Evolutionary conservation across 2,329 filamentous ascomycete species (phyloP).

Genomic region (Trichoderma hamatum): DNA sequence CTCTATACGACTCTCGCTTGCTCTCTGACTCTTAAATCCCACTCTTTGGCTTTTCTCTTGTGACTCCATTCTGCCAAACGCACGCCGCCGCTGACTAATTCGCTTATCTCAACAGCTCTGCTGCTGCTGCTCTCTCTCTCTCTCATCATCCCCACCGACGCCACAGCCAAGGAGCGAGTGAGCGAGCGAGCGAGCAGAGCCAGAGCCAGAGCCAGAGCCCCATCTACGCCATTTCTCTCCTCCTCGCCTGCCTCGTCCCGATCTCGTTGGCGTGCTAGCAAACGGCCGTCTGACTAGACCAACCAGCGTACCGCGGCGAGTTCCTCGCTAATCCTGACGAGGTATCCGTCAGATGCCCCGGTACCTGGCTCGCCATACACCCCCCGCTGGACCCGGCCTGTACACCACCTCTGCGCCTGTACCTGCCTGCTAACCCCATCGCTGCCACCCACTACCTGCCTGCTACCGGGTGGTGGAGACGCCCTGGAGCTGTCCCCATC

Average conservation of each 20-base stretch:
- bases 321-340: neutral
- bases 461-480: conserved; percentile 2
- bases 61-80: no score
- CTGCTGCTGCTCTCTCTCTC: no score
- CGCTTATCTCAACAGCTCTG: no score
- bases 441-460: neutral
- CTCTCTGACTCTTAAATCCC: no score
- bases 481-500: neutral
- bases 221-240: neutral
- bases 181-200: no score
- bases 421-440: conserved; percentile 1
- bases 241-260: no score
- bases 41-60: no score
- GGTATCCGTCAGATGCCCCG: neutral
- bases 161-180: no score
- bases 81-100: no score
- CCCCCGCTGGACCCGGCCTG: conserved; percentile 3
- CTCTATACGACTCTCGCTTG: no score
- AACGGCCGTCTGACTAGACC: neutral
- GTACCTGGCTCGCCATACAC: conserved; percentile 3
- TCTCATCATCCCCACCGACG: no score
- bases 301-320: neutral
- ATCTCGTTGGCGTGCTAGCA: neutral
- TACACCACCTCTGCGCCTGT: conserved; percentile 11
- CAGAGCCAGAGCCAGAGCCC: neutral